Base-by-base conservation (phyloP, 805 yeast species). In the Ogataea pini region DNA sequence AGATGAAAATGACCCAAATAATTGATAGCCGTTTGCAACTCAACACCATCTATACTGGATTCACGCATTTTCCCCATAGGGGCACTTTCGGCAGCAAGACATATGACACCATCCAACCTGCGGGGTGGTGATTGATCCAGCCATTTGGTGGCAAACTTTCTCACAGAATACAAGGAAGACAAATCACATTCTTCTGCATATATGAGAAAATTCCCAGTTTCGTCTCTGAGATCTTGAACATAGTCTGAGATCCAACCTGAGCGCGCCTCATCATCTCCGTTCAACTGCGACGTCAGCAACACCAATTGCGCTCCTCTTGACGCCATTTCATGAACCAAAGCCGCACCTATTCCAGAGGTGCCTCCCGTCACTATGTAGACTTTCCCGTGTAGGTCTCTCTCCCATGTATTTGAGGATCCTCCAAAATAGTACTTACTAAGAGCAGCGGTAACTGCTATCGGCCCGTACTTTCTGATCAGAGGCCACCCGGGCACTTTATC, bases 111-210 rank as follows among this genome's bases (percentile, higher is more conserved):
- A 67, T 94, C 99, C 38, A 94, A 72, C 47, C 99, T 70, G 59
- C 99, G 76, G 9, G 97, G 94, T 2, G 97, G 96, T 27, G 82
- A 72, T 61, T 87, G 90, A 65, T 94, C 96, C 50, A 94, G 74
- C 98, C 98, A 94, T 50, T 77, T 82, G 1, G 98, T 91, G 24
- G 97, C 97, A 72, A 94, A 94, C 62, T 83, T 82, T 58, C 99
- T 77, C 10, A 94, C 77, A 2, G 90, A 82, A 61, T 83, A 72
- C 48, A 94, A 71, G 46, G 88, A 83, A 14, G 80, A 71, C 48
- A 94, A 72, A 64, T 94, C 95, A 65, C 96, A 89, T 57, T 83
- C 79, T 62, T 94, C 99, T n/a, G 94, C 91, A 65, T 88, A 92
- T 39, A 94, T 80, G 74, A 92, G 64, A 45, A 77, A 77, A 68